Evolutionary conservation across 2,329 filamentous ascomycete species (phyloP).

Genomic region (Pseudogymnoascus verrucosus): DNA sequence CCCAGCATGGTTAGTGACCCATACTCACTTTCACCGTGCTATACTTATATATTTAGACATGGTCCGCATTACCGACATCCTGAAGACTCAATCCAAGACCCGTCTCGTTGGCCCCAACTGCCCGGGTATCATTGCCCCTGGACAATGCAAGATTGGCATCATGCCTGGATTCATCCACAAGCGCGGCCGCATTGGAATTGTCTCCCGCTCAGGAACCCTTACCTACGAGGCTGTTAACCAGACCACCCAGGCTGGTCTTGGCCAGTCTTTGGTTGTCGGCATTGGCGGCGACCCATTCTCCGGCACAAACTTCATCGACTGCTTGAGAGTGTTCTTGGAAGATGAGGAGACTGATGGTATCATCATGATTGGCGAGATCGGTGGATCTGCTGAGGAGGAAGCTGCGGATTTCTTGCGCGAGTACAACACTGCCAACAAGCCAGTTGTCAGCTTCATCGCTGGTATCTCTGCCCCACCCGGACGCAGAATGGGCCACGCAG

Average conservation of each 20-base stretch:
- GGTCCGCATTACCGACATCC: slow-evolving; percentile 96
- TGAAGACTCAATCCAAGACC: slow-evolving; percentile 96
- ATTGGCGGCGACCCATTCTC: slow-evolving; percentile 98
- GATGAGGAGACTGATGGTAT: slow-evolving; percentile 97
- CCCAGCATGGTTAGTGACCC: slow-evolving; percentile 71
- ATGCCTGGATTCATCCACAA: slow-evolving; percentile 99
- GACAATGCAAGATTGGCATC: slow-evolving; percentile 99
- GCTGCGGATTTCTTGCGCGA: slow-evolving; percentile 91
- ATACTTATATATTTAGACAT: slow-evolving; percentile 57
- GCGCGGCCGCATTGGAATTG: slow-evolving; percentile 95
- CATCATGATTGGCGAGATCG: slow-evolving; percentile 99
- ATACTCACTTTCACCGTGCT: slow-evolving; percentile 13
- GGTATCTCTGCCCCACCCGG: slow-evolving; percentile 96
- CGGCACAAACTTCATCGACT: slow-evolving; percentile 99
- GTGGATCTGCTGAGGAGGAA: slow-evolving; percentile 94
- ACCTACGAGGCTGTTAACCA: slow-evolving; percentile 99
- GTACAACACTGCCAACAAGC: slow-evolving; percentile 90
- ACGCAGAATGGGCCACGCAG: slow-evolving; percentile 96
- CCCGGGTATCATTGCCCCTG: slow-evolving; percentile 88
- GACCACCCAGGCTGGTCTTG: slow-evolving; percentile 92
- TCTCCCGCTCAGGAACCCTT: slow-evolving; percentile 93
- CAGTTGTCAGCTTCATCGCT: slow-evolving; percentile 95
- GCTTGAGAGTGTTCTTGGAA: slow-evolving; percentile 91
- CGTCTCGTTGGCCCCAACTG: slow-evolving; percentile 96
- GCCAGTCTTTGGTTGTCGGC: slow-evolving; percentile 95